A percentile compares a stretch with the other conserved stretches of the same genome.
Evolutionary conservation across 139 green algal species (phyloP).

Genomic region (Picochlorum sp.): DNA sequence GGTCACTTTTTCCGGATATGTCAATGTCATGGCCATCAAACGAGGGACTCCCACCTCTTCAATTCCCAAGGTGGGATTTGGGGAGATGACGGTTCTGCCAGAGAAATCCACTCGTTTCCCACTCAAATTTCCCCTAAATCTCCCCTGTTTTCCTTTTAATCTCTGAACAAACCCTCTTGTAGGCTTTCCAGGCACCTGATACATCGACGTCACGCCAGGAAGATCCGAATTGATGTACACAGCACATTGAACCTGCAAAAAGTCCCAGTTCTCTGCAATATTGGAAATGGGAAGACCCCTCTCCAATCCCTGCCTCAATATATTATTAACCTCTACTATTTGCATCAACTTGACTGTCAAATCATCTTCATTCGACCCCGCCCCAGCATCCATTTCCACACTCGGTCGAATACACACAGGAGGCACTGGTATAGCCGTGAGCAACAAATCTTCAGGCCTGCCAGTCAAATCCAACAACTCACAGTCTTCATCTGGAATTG

Average conservation of each 20-base stretch:
- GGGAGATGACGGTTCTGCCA: slow-evolving; percentile 93
- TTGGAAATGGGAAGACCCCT: slow-evolving; percentile 17
- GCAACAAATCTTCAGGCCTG: slow-evolving; percentile 78
- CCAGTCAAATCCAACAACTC: slow-evolving; percentile 50
- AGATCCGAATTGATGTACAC: slow-evolving; percentile 92
- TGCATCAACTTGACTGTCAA: slow-evolving; percentile 95
- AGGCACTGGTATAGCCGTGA: slow-evolving; percentile 82
- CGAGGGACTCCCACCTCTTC: slow-evolving; percentile 83
- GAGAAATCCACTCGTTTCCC: slow-evolving; percentile 97
- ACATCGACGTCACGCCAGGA: slow-evolving; percentile 64
- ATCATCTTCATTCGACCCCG: slow-evolving; percentile 95
- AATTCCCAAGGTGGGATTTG: slow-evolving; percentile 93
- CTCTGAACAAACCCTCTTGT: slow-evolving; percentile 94
- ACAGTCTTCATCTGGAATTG: slow-evolving; percentile 57
- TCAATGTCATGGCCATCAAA: slow-evolving; percentile 85
- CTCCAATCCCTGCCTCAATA: slow-evolving; percentile 59
- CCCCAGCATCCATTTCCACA: slow-evolving; percentile 92
- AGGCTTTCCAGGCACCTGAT: slow-evolving; percentile 66
- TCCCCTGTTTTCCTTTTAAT: slow-evolving; percentile 97
- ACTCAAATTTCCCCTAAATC: slow-evolving; percentile 94
- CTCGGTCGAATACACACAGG: slow-evolving; percentile 89
- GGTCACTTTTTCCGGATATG: slow-evolving; percentile 88
- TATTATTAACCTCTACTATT: slow-evolving; percentile 86
- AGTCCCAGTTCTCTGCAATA: slow-evolving; percentile 71
- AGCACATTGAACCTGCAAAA: slow-evolving; percentile 68